Base-by-base conservation (phyloP, 306 rosid genomes). In the Quercus mongolica region DNA sequence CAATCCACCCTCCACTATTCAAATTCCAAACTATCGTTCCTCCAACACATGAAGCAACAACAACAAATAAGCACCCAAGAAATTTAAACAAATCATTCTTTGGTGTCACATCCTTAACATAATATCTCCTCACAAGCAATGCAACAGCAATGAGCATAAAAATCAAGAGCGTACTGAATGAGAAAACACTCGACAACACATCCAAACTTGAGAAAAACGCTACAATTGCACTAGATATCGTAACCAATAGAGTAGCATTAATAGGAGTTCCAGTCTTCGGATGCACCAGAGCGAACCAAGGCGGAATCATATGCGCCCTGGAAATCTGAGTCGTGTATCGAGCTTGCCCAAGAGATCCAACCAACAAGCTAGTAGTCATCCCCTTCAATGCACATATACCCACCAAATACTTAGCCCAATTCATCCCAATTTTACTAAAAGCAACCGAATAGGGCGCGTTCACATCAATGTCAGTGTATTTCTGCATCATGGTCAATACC, bases 241-340 rank as follows among this genome's bases (percentile, higher is more conserved):
- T 91, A 1, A 91, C 87, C 89, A 95, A 82, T 28, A 89, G 76
- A 5, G 99, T 93, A 23, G 99, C 99, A 74, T 95, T 81, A 3
- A 95, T 68, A 0, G 99, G 99, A 4, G 99, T 95, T 46, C 94
- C 92, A 3, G 97, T 95, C 79, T 79, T 91, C 0, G 99, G 96
- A 56, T 95, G 98, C 76, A 95, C 89, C 3, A 89, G 83, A 4
- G 99, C 98, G 14, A 95, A 93, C 83, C 91, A 86, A 0, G 99
- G 99, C 0, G 99, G 91, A 58, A 93, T 93, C 96, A 95, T 88
- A 65, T 91, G 99, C 14, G 98, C 71, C 62, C 98, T 86, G 0
- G 99, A 97, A 72, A 95, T 93, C 78, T 95, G 99, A n/a, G 98
- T 95, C 1, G 88, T 91, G 81, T 95, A 95, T 44, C 99, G 87